Evolutionary conservation across 2,329 filamentous ascomycete species (phyloP).

Genomic region (Penicillium capsulatum): DNA sequence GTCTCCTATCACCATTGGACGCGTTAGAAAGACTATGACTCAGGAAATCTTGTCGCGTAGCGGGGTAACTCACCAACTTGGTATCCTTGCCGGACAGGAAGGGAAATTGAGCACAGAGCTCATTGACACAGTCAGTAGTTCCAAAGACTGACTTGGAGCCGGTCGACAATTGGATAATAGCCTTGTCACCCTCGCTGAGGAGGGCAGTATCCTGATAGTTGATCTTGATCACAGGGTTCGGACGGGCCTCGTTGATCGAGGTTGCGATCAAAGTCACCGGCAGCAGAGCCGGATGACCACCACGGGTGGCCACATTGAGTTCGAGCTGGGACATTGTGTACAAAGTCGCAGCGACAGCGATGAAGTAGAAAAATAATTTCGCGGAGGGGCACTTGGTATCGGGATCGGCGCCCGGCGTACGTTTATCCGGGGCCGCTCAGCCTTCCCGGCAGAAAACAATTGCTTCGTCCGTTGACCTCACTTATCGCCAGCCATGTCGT

Average conservation of each 20-base stretch:
- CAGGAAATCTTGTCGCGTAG: background rate
- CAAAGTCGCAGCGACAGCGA: slow-evolving; percentile 6
- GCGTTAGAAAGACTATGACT: slow-evolving; percentile 5
- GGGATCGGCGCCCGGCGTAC: slow-evolving; percentile 23
- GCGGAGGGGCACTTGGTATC: slow-evolving; percentile 26
- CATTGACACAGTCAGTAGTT: slow-evolving; percentile 29
- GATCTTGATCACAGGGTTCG: slow-evolving; percentile 34
- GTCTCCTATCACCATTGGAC: slow-evolving; percentile 32
- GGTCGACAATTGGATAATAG: slow-evolving; percentile 31
- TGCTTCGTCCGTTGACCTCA: slow-evolving; percentile 13
- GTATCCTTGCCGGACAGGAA: slow-evolving; percentile 37
- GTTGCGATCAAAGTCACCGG: slow-evolving; percentile 41
- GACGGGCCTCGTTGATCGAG: slow-evolving; percentile 38
- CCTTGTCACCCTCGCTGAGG: slow-evolving; percentile 34
- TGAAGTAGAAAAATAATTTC: slow-evolving; percentile 6
- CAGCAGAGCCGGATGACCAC: slow-evolving; percentile 40
- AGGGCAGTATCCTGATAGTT: slow-evolving; percentile 37
- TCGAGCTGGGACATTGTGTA: slow-evolving; percentile 31
- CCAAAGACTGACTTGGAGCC: slow-evolving; percentile 30
- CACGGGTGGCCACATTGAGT: slow-evolving; percentile 38
- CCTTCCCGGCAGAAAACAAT: slow-evolving; percentile 35
- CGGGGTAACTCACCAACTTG: slow-evolving; percentile 28
- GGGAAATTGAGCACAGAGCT: slow-evolving; percentile 34
- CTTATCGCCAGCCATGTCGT: slow-evolving; percentile 31
- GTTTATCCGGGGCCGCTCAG: slow-evolving; percentile 32